Conservation (phyloP, 1,139 yeast species). For the Geotrichum bryndzae region DNA sequence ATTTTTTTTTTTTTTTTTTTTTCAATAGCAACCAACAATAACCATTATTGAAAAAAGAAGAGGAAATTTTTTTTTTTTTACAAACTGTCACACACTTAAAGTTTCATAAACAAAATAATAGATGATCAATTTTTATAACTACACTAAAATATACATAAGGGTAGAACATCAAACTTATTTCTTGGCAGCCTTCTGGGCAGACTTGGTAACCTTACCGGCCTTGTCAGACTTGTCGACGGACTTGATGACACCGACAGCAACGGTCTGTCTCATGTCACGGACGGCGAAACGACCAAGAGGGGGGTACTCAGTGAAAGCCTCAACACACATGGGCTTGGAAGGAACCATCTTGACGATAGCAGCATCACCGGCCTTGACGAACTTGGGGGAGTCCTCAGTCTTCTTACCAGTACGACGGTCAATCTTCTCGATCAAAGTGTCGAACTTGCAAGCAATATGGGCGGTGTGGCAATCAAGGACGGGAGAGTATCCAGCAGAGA, state of each 20-base stretch:
- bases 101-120: no score
- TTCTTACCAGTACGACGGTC: conserved; percentile 93
- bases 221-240: conserved; percentile 91
- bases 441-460: conserved; percentile 90
- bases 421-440: conserved; percentile 76
- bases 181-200: conserved; percentile 96
- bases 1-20: no score
- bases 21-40: no score
- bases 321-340: conserved; percentile 96
- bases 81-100: no score
- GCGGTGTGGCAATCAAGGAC: conserved; percentile 94
- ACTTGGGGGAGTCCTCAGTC: conserved; percentile 76
- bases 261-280: conserved; percentile 97
- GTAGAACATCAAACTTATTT: background rate
- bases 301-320: conserved; percentile 95
- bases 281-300: conserved; percentile 99
- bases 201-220: conserved; percentile 99
- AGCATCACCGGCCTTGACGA: conserved; percentile 90
- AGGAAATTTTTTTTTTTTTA: no score
- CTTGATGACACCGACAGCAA: conserved; percentile 99
- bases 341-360: conserved; percentile 88
- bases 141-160: background rate
- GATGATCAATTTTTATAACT: background rate
- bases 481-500: conserved; percentile 90
- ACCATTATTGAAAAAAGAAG: no score